A percentile compares a stretch with the other conserved stretches of the same genome.
phyloP scores from a whole-genome alignment of 148 eudicot genomes.

The Chenopodium formosanum region DNA sequence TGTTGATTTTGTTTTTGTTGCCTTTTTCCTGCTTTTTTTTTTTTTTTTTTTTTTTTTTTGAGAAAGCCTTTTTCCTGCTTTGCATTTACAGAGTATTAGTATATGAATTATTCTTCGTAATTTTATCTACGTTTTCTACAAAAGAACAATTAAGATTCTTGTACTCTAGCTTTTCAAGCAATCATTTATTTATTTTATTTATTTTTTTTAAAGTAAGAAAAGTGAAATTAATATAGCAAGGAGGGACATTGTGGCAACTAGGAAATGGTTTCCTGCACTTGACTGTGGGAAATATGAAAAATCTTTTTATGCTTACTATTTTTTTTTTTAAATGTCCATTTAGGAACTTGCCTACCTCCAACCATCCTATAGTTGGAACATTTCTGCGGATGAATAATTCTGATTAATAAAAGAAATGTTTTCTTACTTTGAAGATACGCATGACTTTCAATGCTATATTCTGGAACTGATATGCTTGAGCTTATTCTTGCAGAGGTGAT shows the following conservation, averaged over 20 bases:
- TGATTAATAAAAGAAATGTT: background rate
- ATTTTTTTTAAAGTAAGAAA: background rate
- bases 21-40: background rate
- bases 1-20: background rate
- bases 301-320: background rate
- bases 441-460: background rate
- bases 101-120: background rate
- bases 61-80: background rate
- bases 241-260: background rate
- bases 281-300: background rate
- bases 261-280: background rate
- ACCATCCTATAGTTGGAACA: background rate
- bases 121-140: background rate
- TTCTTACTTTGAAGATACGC: conserved; percentile 2
- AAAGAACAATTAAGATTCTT: background rate
- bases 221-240: background rate
- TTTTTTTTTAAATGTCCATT: background rate
- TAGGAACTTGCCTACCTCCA: background rate
- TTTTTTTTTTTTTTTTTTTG: no score
- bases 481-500: conserved; percentile 54
- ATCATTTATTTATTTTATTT: background rate
- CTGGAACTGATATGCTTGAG: background rate
- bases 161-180: background rate
- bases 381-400: background rate
- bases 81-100: background rate